Evolutionary conservation across 768 basidiomycete species (phyloP).

Genomic region (Rhodotorula toruloides): DNA sequence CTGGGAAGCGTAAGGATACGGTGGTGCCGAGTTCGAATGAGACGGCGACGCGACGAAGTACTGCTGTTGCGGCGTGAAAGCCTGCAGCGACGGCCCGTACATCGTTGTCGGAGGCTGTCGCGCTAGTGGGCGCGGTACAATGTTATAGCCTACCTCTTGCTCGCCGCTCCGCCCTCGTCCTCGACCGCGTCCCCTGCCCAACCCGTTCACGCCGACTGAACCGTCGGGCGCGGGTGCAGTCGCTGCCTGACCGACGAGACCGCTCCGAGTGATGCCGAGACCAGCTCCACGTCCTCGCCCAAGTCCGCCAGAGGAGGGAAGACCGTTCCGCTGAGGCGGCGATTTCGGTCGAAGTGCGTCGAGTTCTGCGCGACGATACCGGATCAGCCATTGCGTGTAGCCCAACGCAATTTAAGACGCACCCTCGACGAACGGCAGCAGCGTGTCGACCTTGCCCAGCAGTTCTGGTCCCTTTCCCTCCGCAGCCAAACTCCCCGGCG

Average conservation of each 20-base stretch:
- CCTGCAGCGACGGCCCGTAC: too few species aligned
- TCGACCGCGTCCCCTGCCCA: neutral
- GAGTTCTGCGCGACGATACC: conserved; percentile 56
- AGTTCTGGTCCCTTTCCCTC: neutral
- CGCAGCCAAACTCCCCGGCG: neutral
- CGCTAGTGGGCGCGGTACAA: too few species aligned
- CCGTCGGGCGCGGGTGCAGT: neutral
- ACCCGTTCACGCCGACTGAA: neutral
- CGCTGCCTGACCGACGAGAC: neutral
- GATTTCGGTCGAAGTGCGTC: conserved; percentile 80
- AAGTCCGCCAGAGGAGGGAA: conserved; percentile 31
- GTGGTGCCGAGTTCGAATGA: too few species aligned
- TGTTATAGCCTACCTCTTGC: too few species aligned
- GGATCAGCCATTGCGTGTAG: neutral
- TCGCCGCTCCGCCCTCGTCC: neutral
- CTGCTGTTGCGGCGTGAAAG: too few species aligned
- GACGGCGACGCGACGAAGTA: too few species aligned
- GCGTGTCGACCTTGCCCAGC: neutral
- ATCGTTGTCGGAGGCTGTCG: too few species aligned
- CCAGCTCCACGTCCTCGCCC: conserved; percentile 36
- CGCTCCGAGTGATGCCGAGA: conserved; percentile 33
- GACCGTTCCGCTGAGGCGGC: conserved; percentile 49
- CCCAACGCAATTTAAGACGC: neutral
- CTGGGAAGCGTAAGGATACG: too few species aligned
- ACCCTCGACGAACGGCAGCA: conserved; percentile 36